Evolutionary conservation across 2,329 filamentous ascomycete species (phyloP).

Genomic region (Botryotinia narcissicola): DNA sequence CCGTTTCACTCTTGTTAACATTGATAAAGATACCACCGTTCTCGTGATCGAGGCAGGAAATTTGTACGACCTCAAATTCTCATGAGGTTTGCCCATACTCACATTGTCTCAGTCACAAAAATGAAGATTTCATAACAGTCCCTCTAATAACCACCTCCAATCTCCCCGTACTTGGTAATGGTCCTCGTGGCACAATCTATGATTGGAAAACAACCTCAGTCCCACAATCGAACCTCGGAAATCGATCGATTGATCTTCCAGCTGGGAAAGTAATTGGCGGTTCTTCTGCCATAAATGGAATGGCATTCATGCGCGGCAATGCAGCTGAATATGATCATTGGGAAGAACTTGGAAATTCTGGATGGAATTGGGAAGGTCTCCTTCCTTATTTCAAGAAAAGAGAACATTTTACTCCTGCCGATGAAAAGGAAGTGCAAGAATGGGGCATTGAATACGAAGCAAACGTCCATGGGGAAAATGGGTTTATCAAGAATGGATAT

Average conservation of each 20-base stretch:
- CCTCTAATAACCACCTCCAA: constrained; percentile 12
- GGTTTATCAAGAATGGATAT: constrained; percentile 1
- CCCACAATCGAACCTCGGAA: constrained; percentile 39
- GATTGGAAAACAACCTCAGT: constrained; percentile 44
- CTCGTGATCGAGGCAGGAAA: constrained; percentile 17
- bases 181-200: constrained; percentile 37
- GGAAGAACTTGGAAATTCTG: constrained; percentile 42
- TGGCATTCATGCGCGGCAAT: constrained; percentile 31
- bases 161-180: not conserved
- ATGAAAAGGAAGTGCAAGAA: not conserved
- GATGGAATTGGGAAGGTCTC: constrained; percentile 41
- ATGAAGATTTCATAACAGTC: constrained; percentile 15
- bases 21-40: not conserved
- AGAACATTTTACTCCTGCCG: constrained; percentile 10
- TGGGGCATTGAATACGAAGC: constrained; percentile 25
- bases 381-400: constrained; percentile 35
- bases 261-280: constrained; percentile 41
- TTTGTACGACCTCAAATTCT: not conserved
- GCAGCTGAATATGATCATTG: constrained; percentile 41
- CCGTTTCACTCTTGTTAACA: not conserved
- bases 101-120: not conserved
- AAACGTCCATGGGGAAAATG: constrained; percentile 26
- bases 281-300: constrained; percentile 38
- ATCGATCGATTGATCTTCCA: constrained; percentile 27
- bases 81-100: not conserved